Evolutionary conservation across 2,329 filamentous ascomycete species (phyloP).

Genomic region (Niveomyces coronatus): DNA sequence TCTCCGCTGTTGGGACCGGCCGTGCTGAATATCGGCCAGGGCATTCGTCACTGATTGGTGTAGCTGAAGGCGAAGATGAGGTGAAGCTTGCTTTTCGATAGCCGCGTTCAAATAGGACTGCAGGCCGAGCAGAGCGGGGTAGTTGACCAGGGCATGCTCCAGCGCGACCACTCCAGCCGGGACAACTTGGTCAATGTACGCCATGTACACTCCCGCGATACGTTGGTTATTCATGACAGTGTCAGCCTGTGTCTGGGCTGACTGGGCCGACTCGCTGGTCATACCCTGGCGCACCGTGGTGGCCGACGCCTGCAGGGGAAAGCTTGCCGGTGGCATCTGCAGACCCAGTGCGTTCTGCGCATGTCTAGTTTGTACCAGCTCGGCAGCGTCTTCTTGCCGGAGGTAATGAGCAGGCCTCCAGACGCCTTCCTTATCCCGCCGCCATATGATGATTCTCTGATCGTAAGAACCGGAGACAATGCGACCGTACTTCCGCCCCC

Average conservation of each 20-base stretch:
- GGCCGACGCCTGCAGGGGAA: constrained; percentile 1
- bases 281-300: background rate
- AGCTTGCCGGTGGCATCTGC: background rate
- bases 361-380: constrained; percentile 29
- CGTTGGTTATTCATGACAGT: constrained; percentile 15
- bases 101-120: constrained; percentile 37
- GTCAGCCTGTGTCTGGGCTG: constrained; percentile 4
- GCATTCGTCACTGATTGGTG: constrained; percentile 39
- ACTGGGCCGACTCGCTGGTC: constrained; percentile 4
- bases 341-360: background rate
- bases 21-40: constrained; percentile 31
- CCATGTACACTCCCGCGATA: constrained; percentile 33
- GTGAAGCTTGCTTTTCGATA: constrained; percentile 41
- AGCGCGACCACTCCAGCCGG: constrained; percentile 39
- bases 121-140: constrained; percentile 39
- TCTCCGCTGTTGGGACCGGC: background rate
- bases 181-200: constrained; percentile 43
- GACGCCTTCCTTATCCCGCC: constrained; percentile 69
- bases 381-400: constrained; percentile 60
- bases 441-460: constrained; percentile 92
- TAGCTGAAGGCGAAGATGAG: constrained; percentile 37
- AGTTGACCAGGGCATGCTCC: constrained; percentile 32
- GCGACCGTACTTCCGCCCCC: constrained; percentile 79
- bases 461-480: constrained; percentile 97
- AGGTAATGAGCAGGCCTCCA: constrained; percentile 73